Conservation (phyloP, 1,284 basidiomycete species). For the Apiotrichum sp. region DNA sequence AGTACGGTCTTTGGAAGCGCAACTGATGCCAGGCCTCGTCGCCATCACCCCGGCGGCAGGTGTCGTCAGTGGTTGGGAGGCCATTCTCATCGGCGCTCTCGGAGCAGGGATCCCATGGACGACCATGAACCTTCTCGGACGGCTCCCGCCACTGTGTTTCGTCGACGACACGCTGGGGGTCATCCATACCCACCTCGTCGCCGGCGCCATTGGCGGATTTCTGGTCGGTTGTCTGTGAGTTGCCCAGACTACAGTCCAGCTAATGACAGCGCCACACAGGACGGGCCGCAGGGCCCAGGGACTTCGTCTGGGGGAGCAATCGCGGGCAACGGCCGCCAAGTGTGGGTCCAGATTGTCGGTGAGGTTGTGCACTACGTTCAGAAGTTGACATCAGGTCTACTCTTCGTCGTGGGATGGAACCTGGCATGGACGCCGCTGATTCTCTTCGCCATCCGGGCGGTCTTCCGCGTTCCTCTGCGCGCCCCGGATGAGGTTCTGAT, state of each 20-base stretch:
- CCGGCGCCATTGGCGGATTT: slow-evolving; percentile 13
- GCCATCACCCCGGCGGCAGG: slow-evolving; percentile 20
- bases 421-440: slow-evolving; percentile 7
- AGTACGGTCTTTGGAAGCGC: neutral
- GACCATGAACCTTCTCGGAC: slow-evolving; percentile 20
- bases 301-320: slow-evolving; percentile 15
- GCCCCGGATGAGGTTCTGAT: slow-evolving; percentile 9
- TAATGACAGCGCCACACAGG: slow-evolving; percentile 9
- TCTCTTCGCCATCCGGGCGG: slow-evolving; percentile 6
- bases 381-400: neutral
- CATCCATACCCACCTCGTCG: slow-evolving; percentile 16
- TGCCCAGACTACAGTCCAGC: too few relatives aligned
- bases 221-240: slow-evolving; percentile 16
- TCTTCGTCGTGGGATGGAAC: slow-evolving; percentile 19
- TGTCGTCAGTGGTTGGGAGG: slow-evolving; percentile 19
- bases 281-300: slow-evolving; percentile 17
- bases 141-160: slow-evolving; percentile 5
- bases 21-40: slow-evolving; percentile 4
- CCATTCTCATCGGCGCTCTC: slow-evolving; percentile 20
- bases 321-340: slow-evolving; percentile 15
- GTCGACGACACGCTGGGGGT: slow-evolving; percentile 22
- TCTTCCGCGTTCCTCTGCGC: slow-evolving; percentile 16
- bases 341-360: slow-evolving; percentile 20
- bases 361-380: too few relatives aligned
- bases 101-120: slow-evolving; percentile 19